These are phyloP conservation scores for Podila minutissima DNA, from an alignment of 192 early-diverging fungal species.

Conservation along the genomic window DNA sequence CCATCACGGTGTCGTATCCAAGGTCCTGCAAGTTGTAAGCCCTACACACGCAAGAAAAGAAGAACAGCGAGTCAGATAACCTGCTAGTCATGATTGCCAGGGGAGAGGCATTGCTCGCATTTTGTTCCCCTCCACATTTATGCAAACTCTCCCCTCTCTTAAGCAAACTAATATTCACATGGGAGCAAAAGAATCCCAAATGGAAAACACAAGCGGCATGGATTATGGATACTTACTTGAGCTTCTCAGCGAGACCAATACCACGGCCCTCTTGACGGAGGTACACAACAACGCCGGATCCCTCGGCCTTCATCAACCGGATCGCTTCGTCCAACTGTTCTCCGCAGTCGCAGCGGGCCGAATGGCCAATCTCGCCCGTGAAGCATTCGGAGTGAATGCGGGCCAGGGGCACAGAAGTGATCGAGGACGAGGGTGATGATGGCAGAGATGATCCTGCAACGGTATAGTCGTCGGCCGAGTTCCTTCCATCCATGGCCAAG, in stretches of 20 bases:
- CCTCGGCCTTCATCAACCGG: conserved; percentile 84
- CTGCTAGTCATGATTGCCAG: too few relatives aligned
- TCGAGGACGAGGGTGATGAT: conserved; percentile 9
- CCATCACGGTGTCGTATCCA: conserved; percentile 93
- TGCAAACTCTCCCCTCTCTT: too few relatives aligned
- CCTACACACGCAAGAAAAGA: conserved; percentile 50
- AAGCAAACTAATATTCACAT: conserved; percentile 4
- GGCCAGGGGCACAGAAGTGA: conserved; percentile 68
- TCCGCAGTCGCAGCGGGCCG: conserved; percentile 93
- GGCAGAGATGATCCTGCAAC: neutral
- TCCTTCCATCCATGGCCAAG: neutral
- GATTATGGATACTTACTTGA: conserved; percentile 66
- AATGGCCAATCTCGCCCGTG: conserved; percentile 94
- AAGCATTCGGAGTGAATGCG: conserved; percentile 98
- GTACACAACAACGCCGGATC: conserved; percentile 94
- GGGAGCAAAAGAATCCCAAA: neutral
- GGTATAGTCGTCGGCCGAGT: neutral
- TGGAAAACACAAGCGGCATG: too few relatives aligned
- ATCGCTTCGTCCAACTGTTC: conserved; percentile 95
- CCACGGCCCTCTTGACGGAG: conserved; percentile 96
- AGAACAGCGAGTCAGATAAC: neutral
- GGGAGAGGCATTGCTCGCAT: too few relatives aligned
- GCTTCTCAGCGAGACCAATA: conserved; percentile 93
- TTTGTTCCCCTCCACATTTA: too few relatives aligned
- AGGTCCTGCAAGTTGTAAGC: conserved; percentile 98